Base-by-base conservation (phyloP, 768 basidiomycete species). In the Clathrus columnatus region DNA sequence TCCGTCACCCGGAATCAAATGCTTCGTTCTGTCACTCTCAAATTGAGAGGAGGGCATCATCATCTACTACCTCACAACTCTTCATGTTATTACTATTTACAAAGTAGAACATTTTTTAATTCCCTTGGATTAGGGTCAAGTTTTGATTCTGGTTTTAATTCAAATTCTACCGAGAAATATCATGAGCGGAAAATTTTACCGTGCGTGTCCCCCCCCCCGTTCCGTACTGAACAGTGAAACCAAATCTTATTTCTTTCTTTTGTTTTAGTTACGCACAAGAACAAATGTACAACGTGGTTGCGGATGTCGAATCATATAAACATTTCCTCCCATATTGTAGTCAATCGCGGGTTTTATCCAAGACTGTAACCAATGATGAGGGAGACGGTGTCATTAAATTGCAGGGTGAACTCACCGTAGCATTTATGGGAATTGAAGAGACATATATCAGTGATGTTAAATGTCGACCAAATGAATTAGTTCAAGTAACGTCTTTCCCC, bases 251-350 rank as follows among this genome's bases (percentile, higher is more conserved):
- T 57, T 49, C 23, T 45, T 48, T 54, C 59, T 45, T 49, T 52
- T 59, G 56, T 43, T 24, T 29, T 61, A 96, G 94, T 42, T 97
- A 94, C 65, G 77, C 74, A 17, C 83, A 78, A 59, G 74, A 75
- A 50, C 82, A 96, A 67, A 75, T 98, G 3, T 98, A 94, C 70
- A 72, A 81, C 7, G 69, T 98, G 57, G 91, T 99, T 52, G 80
- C 92, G 14, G 85, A 98, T 69, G 86, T 97, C 24, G 81, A 75
- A 16, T 87, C 88, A 1, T 99, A 98, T 68, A 78, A 83, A 8
- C 73, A 72, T 57, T 99, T 97, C 67, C 73, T 99, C 51, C 95
- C 96, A 5, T 95, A 89, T 68, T 96, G 94, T 72, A 81, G 79
- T 11, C 72, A 73, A 20, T 87, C 91, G 4, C 79, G 79, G 21